phyloP scores from a whole-genome alignment of 2,329 filamentous ascomycete species.

The Penicillium sp. region DNA sequence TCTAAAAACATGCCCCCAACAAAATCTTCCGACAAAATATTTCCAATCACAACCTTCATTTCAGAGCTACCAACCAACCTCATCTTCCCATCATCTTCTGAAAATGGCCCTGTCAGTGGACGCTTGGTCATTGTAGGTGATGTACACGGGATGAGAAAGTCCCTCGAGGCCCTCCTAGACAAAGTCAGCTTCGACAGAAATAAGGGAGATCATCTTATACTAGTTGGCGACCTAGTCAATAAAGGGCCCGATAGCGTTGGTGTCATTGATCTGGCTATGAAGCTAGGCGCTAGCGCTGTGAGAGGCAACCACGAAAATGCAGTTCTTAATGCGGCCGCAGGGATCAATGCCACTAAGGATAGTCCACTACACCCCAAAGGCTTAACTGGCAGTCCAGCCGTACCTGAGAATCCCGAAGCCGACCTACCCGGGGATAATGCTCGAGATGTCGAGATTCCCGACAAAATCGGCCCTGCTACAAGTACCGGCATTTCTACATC shows the following conservation, averaged over 20 bases:
- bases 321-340: constrained; percentile 18
- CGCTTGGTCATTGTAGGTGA: constrained; percentile 22
- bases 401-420: background rate
- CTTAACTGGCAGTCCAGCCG: background rate
- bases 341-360: constrained; percentile 6
- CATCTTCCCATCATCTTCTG: background rate
- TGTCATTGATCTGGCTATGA: constrained; percentile 21
- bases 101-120: constrained; percentile 6
- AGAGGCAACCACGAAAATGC: constrained; percentile 27
- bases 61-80: constrained; percentile 13
- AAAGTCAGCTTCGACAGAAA: constrained; percentile 14
- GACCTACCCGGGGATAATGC: background rate
- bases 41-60: constrained; percentile 13
- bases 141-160: constrained; percentile 22
- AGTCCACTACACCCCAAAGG: background rate
- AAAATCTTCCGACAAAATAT: constrained; percentile 9
- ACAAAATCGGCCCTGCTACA: background rate
- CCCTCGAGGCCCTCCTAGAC: constrained; percentile 13
- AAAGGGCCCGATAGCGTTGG: constrained; percentile 23
- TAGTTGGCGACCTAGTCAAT: constrained; percentile 22
- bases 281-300: constrained; percentile 22
- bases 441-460: background rate
- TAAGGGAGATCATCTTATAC: constrained; percentile 21
- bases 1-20: background rate
- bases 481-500: background rate